A percentile compares a stretch with the other conserved stretches of the same genome.
Conservation (phyloP, 805 yeast genomes). For the Kregervanrija pseudodelftensis region DNA sequence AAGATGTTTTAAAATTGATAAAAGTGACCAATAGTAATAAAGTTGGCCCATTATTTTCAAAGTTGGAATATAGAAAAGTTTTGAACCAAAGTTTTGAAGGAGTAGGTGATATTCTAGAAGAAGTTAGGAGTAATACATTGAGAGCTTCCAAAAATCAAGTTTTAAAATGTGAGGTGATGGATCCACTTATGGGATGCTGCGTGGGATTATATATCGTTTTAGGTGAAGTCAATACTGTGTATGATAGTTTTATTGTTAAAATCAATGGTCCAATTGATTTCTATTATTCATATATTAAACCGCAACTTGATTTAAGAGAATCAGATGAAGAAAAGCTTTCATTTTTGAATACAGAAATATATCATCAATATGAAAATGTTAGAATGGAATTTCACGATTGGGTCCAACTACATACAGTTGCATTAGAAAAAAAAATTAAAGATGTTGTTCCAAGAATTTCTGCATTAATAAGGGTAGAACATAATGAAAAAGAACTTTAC, state of each 20-base stretch:
- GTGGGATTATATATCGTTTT: constrained; percentile 13
- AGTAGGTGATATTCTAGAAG: not conserved
- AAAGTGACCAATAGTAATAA: constrained; percentile 14
- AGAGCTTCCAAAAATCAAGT: too few relatives aligned
- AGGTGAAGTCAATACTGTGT: constrained; percentile 13
- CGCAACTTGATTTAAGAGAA: constrained; percentile 1
- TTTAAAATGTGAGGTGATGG: not conserved
- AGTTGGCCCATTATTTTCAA: constrained; percentile 18
- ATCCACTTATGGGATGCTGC: constrained; percentile 16
- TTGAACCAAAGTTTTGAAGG: constrained; percentile 5
- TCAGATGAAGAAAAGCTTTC: constrained; percentile 5
- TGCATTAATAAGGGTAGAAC: constrained; percentile 1
- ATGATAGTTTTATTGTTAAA: constrained; percentile 8
- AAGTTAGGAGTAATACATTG: too few relatives aligned
- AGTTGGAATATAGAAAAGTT: constrained; percentile 13
- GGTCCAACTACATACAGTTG: constrained; percentile 13
- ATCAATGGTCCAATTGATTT: constrained; percentile 5
- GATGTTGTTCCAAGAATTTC: constrained; percentile 11
- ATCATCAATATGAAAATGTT: constrained; percentile 12
- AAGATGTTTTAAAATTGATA: constrained; percentile 17
- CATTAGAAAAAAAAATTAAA: constrained; percentile 9
- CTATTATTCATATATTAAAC: constrained; percentile 2
- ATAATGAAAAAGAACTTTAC: constrained; percentile 4
- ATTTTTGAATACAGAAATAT: constrained; percentile 8
- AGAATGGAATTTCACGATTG: constrained; percentile 19